Evolutionary conservation across 73 alveolate species (phyloP).

Genomic region (Tetrahymena malaccensis): DNA sequence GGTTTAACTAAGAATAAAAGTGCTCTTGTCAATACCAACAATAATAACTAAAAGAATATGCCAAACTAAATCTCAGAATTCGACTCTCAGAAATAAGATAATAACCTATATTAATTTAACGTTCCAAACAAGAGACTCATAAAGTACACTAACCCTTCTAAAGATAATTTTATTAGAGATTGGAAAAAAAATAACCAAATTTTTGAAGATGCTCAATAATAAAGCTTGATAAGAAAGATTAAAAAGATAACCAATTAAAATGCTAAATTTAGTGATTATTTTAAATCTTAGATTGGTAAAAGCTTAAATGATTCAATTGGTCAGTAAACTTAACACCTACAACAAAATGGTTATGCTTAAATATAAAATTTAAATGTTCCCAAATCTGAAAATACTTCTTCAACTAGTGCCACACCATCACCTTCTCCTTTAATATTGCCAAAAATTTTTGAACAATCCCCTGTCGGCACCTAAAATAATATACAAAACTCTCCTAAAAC

Average conservation of each 20-base stretch:
- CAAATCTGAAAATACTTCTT: neutral
- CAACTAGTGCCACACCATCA: neutral
- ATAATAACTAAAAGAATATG: neutral
- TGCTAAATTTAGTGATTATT: neutral
- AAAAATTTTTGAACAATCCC: neutral
- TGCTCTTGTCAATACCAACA: neutral
- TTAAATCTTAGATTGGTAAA: neutral
- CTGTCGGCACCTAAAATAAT: neutral
- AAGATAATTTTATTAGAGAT: neutral
- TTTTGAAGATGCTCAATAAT: neutral
- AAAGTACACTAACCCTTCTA: neutral
- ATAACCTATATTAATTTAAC: neutral
- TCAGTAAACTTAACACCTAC: neutral
- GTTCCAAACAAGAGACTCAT: neutral
- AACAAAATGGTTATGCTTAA: too few relatives aligned
- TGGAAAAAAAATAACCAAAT: neutral
- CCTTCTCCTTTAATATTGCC: neutral
- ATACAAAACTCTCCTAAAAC: neutral
- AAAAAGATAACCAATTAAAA: neutral
- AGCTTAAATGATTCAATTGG: neutral
- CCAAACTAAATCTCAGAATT: neutral
- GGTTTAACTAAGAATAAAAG: neutral
- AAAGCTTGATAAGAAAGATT: neutral
- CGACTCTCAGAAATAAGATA: neutral
- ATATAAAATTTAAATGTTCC: neutral